Evolutionary conservation across 1,284 basidiomycete genomes (phyloP).

Genomic region (Tilletiopsis washingtonensis): DNA sequence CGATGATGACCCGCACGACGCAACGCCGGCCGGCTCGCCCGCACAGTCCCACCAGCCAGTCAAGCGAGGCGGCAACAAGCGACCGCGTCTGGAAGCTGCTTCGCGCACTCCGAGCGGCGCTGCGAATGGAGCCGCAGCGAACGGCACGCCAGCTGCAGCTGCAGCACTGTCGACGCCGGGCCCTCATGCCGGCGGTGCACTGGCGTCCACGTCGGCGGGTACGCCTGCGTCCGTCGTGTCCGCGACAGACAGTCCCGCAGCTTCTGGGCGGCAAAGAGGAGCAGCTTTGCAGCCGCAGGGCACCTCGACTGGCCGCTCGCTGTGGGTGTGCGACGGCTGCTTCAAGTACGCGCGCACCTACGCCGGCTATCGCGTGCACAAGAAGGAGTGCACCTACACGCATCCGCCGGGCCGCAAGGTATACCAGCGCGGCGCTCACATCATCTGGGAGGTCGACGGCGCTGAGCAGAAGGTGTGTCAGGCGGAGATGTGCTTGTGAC

Average conservation of each 20-base stretch:
- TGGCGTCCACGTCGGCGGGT: too few relatives aligned
- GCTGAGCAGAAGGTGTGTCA: constrained; percentile 64
- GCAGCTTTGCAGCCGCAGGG: too few relatives aligned
- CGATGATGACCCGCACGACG: constrained; percentile 19
- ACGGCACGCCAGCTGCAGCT: neutral
- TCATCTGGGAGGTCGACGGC: constrained; percentile 94
- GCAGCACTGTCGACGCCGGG: too few relatives aligned
- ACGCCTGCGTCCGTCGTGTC: too few relatives aligned
- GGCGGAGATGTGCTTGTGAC: neutral
- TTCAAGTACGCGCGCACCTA: constrained; percentile 78
- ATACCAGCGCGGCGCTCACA: constrained; percentile 80
- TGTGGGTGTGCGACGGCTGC: constrained; percentile 75
- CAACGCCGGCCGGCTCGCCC: too few relatives aligned
- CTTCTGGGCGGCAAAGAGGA: too few relatives aligned
- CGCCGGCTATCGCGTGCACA: constrained; percentile 27
- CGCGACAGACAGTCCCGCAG: too few relatives aligned
- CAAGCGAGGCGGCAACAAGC: neutral
- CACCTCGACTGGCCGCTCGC: constrained; percentile 3
- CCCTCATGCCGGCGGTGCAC: too few relatives aligned
- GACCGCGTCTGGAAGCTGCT: too few relatives aligned
- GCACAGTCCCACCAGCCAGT: neutral
- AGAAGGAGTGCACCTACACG: constrained; percentile 62
- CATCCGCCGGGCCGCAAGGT: constrained; percentile 83
- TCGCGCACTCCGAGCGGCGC: too few relatives aligned
- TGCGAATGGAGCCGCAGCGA: neutral